Evolutionary conservation across 768 basidiomycete genomes (phyloP), one percentile per base, ranked within the genome.

Genomic region (Agrocybe chaxingu): DNA sequence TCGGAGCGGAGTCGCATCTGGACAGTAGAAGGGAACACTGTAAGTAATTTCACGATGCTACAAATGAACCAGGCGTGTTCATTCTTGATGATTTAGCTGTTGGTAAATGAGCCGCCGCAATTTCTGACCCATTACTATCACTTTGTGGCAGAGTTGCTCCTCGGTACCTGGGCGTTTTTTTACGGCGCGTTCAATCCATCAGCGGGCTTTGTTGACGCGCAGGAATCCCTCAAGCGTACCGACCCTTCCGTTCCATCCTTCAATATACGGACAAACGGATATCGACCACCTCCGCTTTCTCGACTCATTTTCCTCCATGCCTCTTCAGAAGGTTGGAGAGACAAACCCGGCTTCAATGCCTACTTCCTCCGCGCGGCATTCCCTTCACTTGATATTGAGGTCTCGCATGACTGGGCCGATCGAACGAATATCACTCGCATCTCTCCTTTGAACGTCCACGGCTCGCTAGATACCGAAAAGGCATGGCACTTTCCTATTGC

Each of bases 91-190:
- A 16, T 18, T 36, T 13, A 39, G 78, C 50, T 78, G 12, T 58
- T 79, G 31, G 69, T 82, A 56, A 84, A 84, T 58, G 85, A 87
- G 50, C 83, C 85, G 0, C 51, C 65, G 3, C 84, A 87, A 61
- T 85, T 90, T 71, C 74, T 89, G 18, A 66, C 71, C 45, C 89
- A 90, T 61, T 91, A 88, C 62, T 90, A 89, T 64, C 89, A 90
- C 65, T 84, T 87, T 52, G 82, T 83, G 42, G 89, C 84, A 0
- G 89, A 91, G 60, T 76, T 87, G 37, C 62, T 88, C 39, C 66
- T 89, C 24, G 88, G 87, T 18, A 62, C 77, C 6, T 87, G 86
- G 79, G 75, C 85, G 2, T 75, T 87, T 51, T 84, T 82, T 77
- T 67, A 69, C 40, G 81, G 81, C 34, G 72, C 82, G 12, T 72